Conservation (phyloP, 2,329 filamentous ascomycete genomes). For the Myrmaecium sp. region DNA sequence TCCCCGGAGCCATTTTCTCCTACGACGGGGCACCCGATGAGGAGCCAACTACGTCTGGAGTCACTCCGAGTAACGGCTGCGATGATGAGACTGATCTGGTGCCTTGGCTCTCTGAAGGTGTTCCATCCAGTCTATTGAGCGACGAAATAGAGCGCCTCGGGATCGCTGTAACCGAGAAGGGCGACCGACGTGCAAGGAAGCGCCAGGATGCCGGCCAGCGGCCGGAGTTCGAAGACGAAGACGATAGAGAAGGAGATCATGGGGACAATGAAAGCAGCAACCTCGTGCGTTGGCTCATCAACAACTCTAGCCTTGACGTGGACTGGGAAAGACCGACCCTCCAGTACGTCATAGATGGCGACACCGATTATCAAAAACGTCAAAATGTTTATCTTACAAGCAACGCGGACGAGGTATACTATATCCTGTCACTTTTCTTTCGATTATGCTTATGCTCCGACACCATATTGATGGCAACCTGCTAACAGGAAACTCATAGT, state of each 20-base stretch:
- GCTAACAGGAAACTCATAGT: conserved; percentile 8
- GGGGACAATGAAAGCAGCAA: no score
- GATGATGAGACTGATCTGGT: conserved; percentile 23
- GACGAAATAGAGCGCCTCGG: conserved; percentile 4
- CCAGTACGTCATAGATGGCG: conserved; percentile 16
- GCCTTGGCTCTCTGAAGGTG: no score
- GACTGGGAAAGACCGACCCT: conserved; percentile 21
- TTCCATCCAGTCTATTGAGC: no score
- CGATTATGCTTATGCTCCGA: background rate
- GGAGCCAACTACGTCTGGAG: conserved; percentile 11
- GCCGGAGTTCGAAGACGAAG: no score
- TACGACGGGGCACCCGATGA: conserved; percentile 19
- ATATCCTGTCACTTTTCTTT: background rate
- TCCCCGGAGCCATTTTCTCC: conserved; percentile 22
- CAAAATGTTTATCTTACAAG: conserved; percentile 15
- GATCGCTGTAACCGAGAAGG: conserved; percentile 7
- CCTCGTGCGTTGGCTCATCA: conserved; percentile 24
- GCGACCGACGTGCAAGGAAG: conserved; percentile 1
- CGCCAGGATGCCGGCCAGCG: conserved; percentile 2
- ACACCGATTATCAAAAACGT: conserved; percentile 9
- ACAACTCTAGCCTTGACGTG: conserved; percentile 17
- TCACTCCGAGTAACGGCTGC: conserved; percentile 21
- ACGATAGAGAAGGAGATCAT: no score
- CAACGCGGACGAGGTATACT: conserved; percentile 6
- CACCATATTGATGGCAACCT: background rate